Percentiles rank a stretch among this genome's conserved stretches.
These are phyloP conservation scores for Bjerkandera adusta DNA, from an alignment of 1,284 basidiomycete species.

Conservation along the genomic window DNA sequence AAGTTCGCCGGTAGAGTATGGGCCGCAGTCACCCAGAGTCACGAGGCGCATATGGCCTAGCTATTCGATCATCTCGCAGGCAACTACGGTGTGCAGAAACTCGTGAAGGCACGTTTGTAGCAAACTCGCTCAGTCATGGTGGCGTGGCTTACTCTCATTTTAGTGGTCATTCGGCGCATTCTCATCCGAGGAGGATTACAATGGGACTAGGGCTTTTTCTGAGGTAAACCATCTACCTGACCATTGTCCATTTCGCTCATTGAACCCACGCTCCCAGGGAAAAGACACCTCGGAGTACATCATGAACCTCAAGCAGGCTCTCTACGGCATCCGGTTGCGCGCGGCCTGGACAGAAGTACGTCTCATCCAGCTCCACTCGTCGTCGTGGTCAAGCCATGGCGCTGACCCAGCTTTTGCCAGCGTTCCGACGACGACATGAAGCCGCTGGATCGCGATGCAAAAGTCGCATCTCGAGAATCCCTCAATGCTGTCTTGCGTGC, in stretches of 20 bases:
- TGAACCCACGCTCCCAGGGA: conserved; percentile 32
- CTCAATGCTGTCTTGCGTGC: no score
- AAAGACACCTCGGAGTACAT: conserved; percentile 65
- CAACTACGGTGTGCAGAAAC: conserved; percentile 54
- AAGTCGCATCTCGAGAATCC: no score
- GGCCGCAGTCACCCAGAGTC: no score
- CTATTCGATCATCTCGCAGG: conserved; percentile 45
- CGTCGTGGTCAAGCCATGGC: no score
- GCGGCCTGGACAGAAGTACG: conserved; percentile 45
- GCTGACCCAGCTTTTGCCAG: no score
- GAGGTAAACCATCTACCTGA: conserved; percentile 40
- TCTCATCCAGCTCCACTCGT: no score
- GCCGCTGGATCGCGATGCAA: no score
- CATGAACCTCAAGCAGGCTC: conserved; percentile 57
- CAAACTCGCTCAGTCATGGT: neutral
- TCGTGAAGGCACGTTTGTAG: conserved; percentile 44
- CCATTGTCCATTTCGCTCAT: no score
- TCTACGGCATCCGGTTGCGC: conserved; percentile 62
- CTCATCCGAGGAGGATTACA: conserved; percentile 62
- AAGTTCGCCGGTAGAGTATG: no score
- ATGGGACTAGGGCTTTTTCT: conserved; percentile 65
- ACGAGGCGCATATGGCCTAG: no score
- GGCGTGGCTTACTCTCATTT: no score
- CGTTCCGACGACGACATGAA: no score
- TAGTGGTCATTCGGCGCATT: conserved; percentile 53